Evolutionary conservation across 2,329 filamentous ascomycete genomes (phyloP), one percentile per base, ranked within the genome.

Genomic region (Immersiporthe knoxdaviesiana): DNA sequence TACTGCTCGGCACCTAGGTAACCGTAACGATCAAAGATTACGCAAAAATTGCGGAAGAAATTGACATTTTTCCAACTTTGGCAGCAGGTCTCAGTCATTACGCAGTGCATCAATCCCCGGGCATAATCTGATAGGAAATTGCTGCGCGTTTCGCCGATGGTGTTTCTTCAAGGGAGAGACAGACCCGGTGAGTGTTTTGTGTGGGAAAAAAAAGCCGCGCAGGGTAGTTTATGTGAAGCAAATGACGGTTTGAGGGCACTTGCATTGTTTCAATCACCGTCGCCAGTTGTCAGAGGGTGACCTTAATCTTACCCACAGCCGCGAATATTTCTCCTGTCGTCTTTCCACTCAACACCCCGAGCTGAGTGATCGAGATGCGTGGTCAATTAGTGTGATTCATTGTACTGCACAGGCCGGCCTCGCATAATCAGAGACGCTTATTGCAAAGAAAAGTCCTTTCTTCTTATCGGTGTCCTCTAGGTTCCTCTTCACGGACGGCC

Each of bases 401-500:
- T 6, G 24, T 27, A 54, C 27, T 54, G 12, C 14, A 56, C 14
- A n/a, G 11, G 10, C 6, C n/a, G 7, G 37, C 21, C 14, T 56
- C 52, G 6, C 37, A 39, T 39, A 12, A 4, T 39, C 11, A 2
- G 37, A 7, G 11, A 16, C 12, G 3, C 27, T 16, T 24, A 1
- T 35, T 27, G 21, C 1, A n/a, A 47, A 16, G 6, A 47, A n/a
- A 5, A 35, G 32, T 10, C 6, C 18, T 14, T 8, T 18, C 5
- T 30, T 18, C 5, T 30, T 21, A 52, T 47, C 6, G 1, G 67
- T 65, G 2, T 44, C 50, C 39, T 62, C 58, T 8, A 69, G 63
- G 12, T 62, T 69, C 47, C 66, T 63, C 21, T 44, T 58, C 6
- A 70, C 24, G 12, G 63, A 66, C 39, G 69, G 66, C 14, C 66